These are phyloP conservation scores for Durusdinium trenchii DNA, from an alignment of 73 alveolate genomes.

Conservation along the genomic window DNA sequence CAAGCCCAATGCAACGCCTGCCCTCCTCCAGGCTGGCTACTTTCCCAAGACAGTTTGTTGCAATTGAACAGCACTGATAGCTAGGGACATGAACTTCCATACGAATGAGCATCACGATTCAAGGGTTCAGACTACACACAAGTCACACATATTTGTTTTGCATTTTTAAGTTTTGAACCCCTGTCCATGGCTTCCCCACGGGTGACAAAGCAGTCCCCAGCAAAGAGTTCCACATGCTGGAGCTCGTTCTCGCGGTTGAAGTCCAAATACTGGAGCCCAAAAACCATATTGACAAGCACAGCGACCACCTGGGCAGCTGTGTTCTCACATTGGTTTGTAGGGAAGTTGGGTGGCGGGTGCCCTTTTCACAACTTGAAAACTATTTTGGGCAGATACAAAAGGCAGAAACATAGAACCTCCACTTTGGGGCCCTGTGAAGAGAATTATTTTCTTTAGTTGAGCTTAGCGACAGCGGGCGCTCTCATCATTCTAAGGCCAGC, in stretches of 20 bases:
- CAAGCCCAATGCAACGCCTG: background rate
- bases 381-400: too few species aligned
- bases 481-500: conserved; percentile 11
- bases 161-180: too few species aligned
- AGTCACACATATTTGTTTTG: too few species aligned
- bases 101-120: too few species aligned
- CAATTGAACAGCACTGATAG: too few species aligned
- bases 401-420: background rate
- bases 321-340: background rate
- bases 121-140: too few species aligned
- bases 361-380: background rate
- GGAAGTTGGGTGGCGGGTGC: background rate
- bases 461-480: background rate
- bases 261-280: background rate
- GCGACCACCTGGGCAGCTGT: background rate
- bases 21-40: conserved; percentile 24
- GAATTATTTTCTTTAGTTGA: background rate
- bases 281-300: background rate
- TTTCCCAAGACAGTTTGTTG: too few species aligned
- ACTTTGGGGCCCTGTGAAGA: background rate
- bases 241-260: background rate
- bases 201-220: background rate
- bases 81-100: too few species aligned
- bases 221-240: background rate
- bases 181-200: background rate